phyloP scores from a whole-genome alignment of 2,329 filamentous ascomycete genomes.

The Bipolaris gigantea region DNA sequence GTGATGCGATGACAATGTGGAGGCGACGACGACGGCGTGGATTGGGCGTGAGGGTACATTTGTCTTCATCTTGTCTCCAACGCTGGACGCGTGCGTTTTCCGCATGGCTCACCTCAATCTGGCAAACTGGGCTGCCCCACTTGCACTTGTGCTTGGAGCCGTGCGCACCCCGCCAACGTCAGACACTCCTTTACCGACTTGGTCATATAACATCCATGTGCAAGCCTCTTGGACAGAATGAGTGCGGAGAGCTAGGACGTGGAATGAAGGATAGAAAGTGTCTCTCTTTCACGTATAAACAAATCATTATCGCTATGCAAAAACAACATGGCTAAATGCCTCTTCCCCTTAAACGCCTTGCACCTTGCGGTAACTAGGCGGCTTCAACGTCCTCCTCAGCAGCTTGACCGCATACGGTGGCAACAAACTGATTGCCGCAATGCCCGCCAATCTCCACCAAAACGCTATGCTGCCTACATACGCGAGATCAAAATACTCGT shows the following conservation, averaged over 20 bases:
- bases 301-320: neutral
- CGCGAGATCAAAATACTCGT: slow-evolving; percentile 82
- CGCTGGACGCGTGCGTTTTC: neutral
- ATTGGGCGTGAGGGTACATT: neutral
- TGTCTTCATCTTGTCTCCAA: neutral
- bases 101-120: neutral
- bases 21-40: neutral
- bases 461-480: slow-evolving; percentile 82
- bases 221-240: neutral
- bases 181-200: neutral
- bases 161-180: neutral
- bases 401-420: slow-evolving; percentile 88
- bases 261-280: too few species aligned
- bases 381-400: slow-evolving; percentile 80
- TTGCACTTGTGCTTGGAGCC: neutral
- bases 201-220: neutral
- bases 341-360: slow-evolving; percentile 61
- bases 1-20: neutral
- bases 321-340: slow-evolving; percentile 30
- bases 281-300: neutral
- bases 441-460: slow-evolving; percentile 82
- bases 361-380: slow-evolving; percentile 94
- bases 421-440: slow-evolving; percentile 76
- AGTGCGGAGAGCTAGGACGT: neutral
- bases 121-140: slow-evolving; percentile 1